Evolutionary conservation across 2,329 filamentous ascomycete genomes (phyloP).

Genomic region (Zasmidium cellare): DNA sequence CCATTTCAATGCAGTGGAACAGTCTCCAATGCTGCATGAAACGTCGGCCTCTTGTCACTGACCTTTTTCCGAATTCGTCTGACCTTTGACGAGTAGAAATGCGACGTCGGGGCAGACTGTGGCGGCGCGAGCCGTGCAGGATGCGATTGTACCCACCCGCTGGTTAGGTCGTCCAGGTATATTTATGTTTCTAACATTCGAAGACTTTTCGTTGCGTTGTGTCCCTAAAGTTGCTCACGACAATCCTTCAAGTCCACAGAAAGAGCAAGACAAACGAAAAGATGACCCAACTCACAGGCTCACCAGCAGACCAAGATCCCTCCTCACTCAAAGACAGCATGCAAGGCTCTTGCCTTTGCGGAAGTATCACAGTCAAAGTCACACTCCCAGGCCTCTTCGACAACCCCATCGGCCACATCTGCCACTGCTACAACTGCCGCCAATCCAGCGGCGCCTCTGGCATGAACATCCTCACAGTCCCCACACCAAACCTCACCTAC

Average conservation of each 20-base stretch:
- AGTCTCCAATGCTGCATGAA: too few species aligned
- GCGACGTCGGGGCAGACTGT: not conserved
- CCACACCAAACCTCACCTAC: conserved; percentile 12
- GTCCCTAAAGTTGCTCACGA: too few species aligned
- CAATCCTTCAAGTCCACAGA: too few species aligned
- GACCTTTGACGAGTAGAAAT: not conserved
- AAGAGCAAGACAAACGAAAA: too few species aligned
- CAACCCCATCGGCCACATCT: conserved; percentile 42
- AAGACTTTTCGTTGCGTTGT: too few species aligned
- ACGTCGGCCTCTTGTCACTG: not conserved
- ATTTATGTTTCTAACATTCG: too few species aligned
- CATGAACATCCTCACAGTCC: conserved; percentile 13
- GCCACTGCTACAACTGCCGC: conserved; percentile 49
- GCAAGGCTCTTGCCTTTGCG: conserved; percentile 22
- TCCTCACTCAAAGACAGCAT: not conserved
- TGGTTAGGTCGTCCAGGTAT: not conserved
- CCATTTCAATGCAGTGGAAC: not conserved
- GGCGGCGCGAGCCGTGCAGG: not conserved
- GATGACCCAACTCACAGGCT: not conserved
- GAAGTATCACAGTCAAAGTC: conserved; percentile 34
- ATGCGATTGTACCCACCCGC: not conserved
- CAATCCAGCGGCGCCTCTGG: conserved; percentile 40
- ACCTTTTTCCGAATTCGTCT: not conserved
- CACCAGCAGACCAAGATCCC: conserved; percentile 8
- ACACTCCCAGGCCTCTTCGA: conserved; percentile 43